Conservation (phyloP, 768 basidiomycete species). For the Pisolithus marmoratus region DNA sequence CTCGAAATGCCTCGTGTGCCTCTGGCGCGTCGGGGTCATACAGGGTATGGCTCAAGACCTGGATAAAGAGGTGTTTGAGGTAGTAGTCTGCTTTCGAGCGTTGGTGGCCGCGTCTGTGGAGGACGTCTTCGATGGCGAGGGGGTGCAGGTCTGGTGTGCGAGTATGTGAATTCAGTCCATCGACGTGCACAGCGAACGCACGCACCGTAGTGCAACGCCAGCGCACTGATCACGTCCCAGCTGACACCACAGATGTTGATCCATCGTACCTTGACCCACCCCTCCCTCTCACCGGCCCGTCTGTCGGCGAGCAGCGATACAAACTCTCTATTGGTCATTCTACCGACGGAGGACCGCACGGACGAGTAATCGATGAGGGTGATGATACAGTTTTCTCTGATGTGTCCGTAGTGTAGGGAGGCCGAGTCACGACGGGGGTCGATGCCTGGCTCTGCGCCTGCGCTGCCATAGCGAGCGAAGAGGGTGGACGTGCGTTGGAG, state of each 20-base stretch:
- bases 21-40: slow-evolving; percentile 5
- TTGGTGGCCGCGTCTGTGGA: slow-evolving; percentile 47
- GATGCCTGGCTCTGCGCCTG: slow-evolving; percentile 68
- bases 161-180: slow-evolving; percentile 1
- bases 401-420: slow-evolving; percentile 48
- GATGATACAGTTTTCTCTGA: slow-evolving; percentile 57
- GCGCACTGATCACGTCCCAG: slow-evolving; percentile 68
- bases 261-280: slow-evolving; percentile 70
- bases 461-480: slow-evolving; percentile 26
- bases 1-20: slow-evolving; percentile 10
- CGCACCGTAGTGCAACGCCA: slow-evolving; percentile 61
- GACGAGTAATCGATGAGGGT: slow-evolving; percentile 64
- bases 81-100: slow-evolving; percentile 73
- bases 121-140: slow-evolving; percentile 64
- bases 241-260: slow-evolving; percentile 63
- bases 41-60: slow-evolving; percentile 60
- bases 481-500: slow-evolving; percentile 48
- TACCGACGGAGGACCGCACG: slow-evolving; percentile 44
- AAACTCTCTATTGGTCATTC: slow-evolving; percentile 59
- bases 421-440: slow-evolving; percentile 60
- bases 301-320: slow-evolving; percentile 46
- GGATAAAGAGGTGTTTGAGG: slow-evolving; percentile 62
- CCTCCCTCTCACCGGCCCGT: slow-evolving; percentile 40
- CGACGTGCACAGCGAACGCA: neutral
- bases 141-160: slow-evolving; percentile 54